Base-by-base conservation (phyloP, 371 early-diverging fungal species). In the Mortierella sp. region DNA sequence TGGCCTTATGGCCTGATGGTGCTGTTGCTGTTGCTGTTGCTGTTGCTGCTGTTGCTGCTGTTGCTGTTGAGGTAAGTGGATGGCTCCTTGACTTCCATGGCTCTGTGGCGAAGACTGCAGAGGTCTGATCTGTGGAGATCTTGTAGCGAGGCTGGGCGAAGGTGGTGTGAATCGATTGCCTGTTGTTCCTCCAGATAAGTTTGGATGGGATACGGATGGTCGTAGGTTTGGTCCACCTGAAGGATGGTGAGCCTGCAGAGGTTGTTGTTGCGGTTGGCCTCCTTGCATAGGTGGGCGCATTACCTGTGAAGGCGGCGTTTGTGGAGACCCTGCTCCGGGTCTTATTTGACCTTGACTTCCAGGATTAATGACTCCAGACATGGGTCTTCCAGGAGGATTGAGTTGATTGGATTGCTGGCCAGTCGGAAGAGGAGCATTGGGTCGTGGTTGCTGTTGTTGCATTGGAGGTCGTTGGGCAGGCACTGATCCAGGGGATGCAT, bases 61-160 rank as follows among this genome's bases (percentile, higher is more conserved):
- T 3, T 55, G 57, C 39, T 67, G 73, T 10, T 60, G 67, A 14
- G 18, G 73, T 18, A 11, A 22, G 14, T 43, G 28, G 30, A 45
- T 26, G 16, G 22, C 24, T 55, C 47, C 73, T 51, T 65, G 66
- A 20, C 49, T 55, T 55, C 58, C 68, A 20, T 60, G 70, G 30
- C 18, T 39, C 52, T 61, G 71, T 18, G 59, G 73, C 14, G 69
- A 59, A 12, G 67, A 62, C 47, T 78, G 78, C 59, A 73, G 30
- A 24, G 78, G 78, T 24, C 70, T 55, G 59, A 78, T 72, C 70
- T 78, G 78, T 10, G 78, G 78, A 1, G 78, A 78, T 30, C 78
- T 47, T 14, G 73, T 51, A 8, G 43, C 5, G 8, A 72, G 40
- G 37, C 45, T 68, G 26, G 78, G 78, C 3, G 78, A 78, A 51